phyloP scores from a whole-genome alignment of 2,329 filamentous ascomycete genomes.

The Xylaria sp. region DNA sequence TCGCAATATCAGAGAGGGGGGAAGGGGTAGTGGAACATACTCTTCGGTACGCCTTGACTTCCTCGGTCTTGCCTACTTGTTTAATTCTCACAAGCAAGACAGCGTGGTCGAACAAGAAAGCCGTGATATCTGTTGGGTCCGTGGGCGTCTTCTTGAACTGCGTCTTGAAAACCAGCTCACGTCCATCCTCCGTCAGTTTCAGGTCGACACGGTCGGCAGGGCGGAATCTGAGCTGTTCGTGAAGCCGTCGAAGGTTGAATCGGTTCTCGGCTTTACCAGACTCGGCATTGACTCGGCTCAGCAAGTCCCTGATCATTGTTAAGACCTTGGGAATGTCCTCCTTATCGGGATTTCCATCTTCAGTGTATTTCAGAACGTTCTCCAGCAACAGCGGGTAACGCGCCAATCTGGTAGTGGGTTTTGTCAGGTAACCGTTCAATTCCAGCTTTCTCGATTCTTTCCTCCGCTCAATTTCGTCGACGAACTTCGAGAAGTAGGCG shows the following conservation, averaged over 20 bases:
- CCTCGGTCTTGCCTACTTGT: conserved; percentile 85
- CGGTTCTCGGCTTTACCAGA: conserved; percentile 97
- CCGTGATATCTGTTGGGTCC: conserved; percentile 83
- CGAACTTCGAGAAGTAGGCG: conserved; percentile 78
- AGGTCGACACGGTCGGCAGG: conserved; percentile 88
- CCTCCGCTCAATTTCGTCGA: conserved; percentile 91
- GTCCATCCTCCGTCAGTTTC: conserved; percentile 87
- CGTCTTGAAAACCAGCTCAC: conserved; percentile 91
- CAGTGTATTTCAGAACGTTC: conserved; percentile 85
- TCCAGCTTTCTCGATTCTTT: conserved; percentile 97
- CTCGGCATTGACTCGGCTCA: conserved; percentile 86
- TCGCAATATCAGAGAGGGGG: conserved; percentile 6
- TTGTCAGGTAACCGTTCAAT: conserved; percentile 94
- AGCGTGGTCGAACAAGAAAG: conserved; percentile 94
- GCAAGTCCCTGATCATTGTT: conserved; percentile 75
- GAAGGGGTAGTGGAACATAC: conserved; percentile 34
- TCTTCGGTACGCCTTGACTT: conserved; percentile 87
- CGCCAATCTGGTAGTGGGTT: conserved; percentile 90
- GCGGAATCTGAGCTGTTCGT: conserved; percentile 85
- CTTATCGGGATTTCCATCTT: conserved; percentile 82
- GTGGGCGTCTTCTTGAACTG: conserved; percentile 87
- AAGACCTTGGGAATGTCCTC: conserved; percentile 89
- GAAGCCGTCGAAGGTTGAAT: conserved; percentile 88
- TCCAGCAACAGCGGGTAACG: conserved; percentile 90
- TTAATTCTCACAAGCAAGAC: conserved; percentile 88